Percentiles rank a stretch among this genome's conserved stretches.
Evolutionary conservation across 495 filamentous ascomycete species (phyloP).

Genomic region (Sordaria brevicollis): DNA sequence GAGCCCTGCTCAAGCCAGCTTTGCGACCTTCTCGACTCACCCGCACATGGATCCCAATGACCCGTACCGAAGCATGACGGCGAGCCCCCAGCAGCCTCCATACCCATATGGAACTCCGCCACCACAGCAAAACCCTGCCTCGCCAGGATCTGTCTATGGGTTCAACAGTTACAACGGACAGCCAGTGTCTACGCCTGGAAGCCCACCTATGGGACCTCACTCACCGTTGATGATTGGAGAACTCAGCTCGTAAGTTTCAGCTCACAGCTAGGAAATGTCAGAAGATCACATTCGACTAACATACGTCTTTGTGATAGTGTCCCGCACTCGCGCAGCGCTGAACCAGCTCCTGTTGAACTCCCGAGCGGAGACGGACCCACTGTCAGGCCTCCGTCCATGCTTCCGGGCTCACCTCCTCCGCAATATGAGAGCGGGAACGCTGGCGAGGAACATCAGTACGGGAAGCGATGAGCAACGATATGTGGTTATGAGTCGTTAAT

Average conservation of each 20-base stretch:
- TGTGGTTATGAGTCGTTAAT: background rate
- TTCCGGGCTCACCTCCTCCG: background rate
- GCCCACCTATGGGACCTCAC: background rate
- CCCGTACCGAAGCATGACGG: conserved; percentile 3
- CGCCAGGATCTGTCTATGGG: background rate
- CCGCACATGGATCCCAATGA: background rate
- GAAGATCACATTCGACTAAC: background rate
- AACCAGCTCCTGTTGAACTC: background rate
- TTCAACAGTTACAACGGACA: background rate
- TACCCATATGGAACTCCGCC: conserved; percentile 6
- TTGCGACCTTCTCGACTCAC: conserved; percentile 7
- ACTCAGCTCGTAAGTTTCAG: background rate
- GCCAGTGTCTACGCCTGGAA: background rate
- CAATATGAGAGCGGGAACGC: background rate
- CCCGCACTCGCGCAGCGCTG: background rate
- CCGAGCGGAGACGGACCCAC: background rate
- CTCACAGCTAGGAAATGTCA: background rate
- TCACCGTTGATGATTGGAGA: background rate
- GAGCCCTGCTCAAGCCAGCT: conserved; percentile 17
- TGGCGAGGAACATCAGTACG: background rate
- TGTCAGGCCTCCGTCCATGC: background rate
- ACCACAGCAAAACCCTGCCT: conserved; percentile 1
- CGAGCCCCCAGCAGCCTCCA: conserved; percentile 1
- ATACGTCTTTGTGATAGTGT: background rate
- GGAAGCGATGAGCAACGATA: background rate